These are phyloP conservation scores for Gastrodia elata DNA, from an alignment of 106 monocot species.

Conservation along the genomic window DNA sequence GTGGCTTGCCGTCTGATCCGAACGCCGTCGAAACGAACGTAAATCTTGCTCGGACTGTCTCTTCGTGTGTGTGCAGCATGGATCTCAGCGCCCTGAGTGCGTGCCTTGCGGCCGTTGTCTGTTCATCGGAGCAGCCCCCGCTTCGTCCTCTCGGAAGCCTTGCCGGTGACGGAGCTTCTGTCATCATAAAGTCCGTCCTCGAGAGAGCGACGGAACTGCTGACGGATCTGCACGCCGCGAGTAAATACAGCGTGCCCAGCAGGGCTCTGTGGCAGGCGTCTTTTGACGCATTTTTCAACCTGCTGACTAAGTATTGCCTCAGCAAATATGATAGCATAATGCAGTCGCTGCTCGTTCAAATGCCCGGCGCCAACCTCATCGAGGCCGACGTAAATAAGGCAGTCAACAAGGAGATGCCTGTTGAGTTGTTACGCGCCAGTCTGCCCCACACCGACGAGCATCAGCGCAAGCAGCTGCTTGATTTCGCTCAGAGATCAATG, in stretches of 20 bases:
- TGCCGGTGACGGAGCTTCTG: slow-evolving; percentile 81
- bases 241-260: slow-evolving; percentile 37
- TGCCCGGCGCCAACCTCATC: slow-evolving; percentile 9
- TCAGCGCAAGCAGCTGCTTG: slow-evolving; percentile 29
- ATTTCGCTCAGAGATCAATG: slow-evolving; percentile 49
- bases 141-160: slow-evolving; percentile 80
- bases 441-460: slow-evolving; percentile 48
- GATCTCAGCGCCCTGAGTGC: slow-evolving; percentile 74
- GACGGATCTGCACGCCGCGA: slow-evolving; percentile 35
- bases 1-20: slow-evolving; percentile 49
- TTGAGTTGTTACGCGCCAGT: slow-evolving; percentile 39
- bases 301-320: slow-evolving; percentile 74
- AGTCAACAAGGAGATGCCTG: slow-evolving; percentile 47
- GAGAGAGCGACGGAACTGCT: slow-evolving; percentile 68
- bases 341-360: slow-evolving; percentile 48
- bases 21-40: slow-evolving; percentile 51
- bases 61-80: slow-evolving; percentile 55
- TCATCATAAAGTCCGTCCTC: slow-evolving; percentile 68
- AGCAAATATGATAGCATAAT: slow-evolving; percentile 82
- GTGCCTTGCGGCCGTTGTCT: slow-evolving; percentile 89
- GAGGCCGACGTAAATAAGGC: slow-evolving; percentile 24
- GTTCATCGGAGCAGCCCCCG: slow-evolving; percentile 93
- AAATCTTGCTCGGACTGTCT: slow-evolving; percentile 48
- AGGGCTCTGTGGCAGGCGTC: slow-evolving; percentile 83
- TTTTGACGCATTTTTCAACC: slow-evolving; percentile 83